phyloP scores from a whole-genome alignment of 768 basidiomycete genomes.

The Trametes gibbosa region DNA sequence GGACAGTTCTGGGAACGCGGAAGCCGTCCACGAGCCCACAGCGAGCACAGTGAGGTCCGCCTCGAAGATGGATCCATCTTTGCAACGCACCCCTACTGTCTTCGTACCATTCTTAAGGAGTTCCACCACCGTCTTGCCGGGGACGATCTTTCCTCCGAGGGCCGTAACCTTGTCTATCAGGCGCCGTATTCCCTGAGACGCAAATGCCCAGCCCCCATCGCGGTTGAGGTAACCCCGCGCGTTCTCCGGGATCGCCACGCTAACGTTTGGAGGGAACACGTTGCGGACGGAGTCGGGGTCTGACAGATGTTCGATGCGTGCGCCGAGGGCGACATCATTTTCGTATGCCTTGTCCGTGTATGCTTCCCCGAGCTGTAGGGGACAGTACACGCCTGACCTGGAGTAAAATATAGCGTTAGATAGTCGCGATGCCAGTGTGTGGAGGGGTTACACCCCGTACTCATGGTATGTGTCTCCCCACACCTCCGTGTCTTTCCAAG shows the following conservation, averaged over 20 bases:
- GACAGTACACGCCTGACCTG: slow-evolving; percentile 69
- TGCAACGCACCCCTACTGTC: slow-evolving; percentile 60
- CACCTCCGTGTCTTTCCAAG: slow-evolving; percentile 63
- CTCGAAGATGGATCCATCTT: slow-evolving; percentile 50
- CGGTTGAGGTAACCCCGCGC: slow-evolving; percentile 64
- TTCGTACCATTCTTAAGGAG: slow-evolving; percentile 40
- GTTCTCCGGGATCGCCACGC: slow-evolving; percentile 35
- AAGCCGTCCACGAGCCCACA: slow-evolving; percentile 84
- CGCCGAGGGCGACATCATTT: slow-evolving; percentile 63
- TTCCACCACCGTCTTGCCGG: slow-evolving; percentile 54
- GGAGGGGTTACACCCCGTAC: slow-evolving; percentile 40
- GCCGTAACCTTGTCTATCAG: slow-evolving; percentile 54
- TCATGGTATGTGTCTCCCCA: slow-evolving; percentile 83
- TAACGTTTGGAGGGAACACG: slow-evolving; percentile 45
- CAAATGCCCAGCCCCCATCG: slow-evolving; percentile 85
- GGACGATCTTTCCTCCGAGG: slow-evolving; percentile 57
- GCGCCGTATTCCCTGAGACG: slow-evolving; percentile 58
- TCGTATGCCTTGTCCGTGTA: slow-evolving; percentile 55
- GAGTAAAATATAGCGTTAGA: background rate
- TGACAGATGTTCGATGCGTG: slow-evolving; percentile 42
- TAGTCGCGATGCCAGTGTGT: background rate
- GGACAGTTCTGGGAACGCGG: slow-evolving; percentile 60
- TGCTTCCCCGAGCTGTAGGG: slow-evolving; percentile 36
- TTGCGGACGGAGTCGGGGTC: slow-evolving; percentile 41
- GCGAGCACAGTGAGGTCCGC: slow-evolving; percentile 70